Percentiles rank a stretch among this genome's conserved stretches.
Evolutionary conservation across 2,329 filamentous ascomycete genomes (phyloP).

Genomic region (Fusarium sp.): DNA sequence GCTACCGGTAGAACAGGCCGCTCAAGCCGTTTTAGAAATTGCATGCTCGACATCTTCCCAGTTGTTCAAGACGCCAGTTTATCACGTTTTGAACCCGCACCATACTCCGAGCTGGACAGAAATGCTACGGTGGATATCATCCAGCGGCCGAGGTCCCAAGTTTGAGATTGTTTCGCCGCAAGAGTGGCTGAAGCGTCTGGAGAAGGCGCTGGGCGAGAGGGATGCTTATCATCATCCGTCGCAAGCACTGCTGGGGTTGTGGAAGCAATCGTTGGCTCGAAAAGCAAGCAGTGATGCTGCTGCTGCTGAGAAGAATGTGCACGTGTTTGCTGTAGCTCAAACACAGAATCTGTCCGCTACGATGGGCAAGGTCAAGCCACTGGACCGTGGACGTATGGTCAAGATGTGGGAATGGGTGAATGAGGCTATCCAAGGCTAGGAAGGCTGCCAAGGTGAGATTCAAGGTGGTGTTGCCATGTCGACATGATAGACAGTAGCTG

Average conservation of each 20-base stretch:
- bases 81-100: slow-evolving; percentile 41
- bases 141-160: background rate
- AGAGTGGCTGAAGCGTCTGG: slow-evolving; percentile 33
- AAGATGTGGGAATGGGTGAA: slow-evolving; percentile 40
- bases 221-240: slow-evolving; percentile 28
- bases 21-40: slow-evolving; percentile 52
- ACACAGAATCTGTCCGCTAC: slow-evolving; percentile 14
- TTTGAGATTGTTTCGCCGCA: slow-evolving; percentile 18
- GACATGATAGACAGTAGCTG: no score
- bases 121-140: slow-evolving; percentile 36
- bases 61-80: slow-evolving; percentile 8
- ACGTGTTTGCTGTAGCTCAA: slow-evolving; percentile 16
- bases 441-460: no score
- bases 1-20: slow-evolving; percentile 58
- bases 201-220: slow-evolving; percentile 4
- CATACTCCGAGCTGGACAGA: slow-evolving; percentile 27
- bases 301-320: fast-evolving
- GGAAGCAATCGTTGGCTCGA: slow-evolving; percentile 26
- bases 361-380: slow-evolving; percentile 20
- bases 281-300: background rate
- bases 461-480: no score
- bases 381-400: slow-evolving; percentile 23
- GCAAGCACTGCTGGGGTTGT: slow-evolving; percentile 37
- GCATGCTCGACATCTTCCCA: background rate
- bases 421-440: slow-evolving; percentile 1